Conservation (phyloP, 148 eudicot genomes). For the Hydrangea macrophylla region DNA sequence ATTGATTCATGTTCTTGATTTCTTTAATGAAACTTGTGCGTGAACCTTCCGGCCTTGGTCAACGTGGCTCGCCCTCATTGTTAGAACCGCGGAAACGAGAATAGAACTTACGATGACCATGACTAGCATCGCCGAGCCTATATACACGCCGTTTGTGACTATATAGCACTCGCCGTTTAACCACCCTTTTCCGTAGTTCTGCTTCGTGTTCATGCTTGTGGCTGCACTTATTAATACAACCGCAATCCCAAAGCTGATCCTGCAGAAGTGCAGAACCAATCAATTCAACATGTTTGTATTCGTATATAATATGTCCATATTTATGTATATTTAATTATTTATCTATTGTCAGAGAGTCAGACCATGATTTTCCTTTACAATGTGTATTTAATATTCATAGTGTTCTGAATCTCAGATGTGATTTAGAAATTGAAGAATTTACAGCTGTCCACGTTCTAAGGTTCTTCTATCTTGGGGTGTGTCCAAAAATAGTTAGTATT, state of each 20-base stretch:
- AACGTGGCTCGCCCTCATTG: constrained; percentile 20
- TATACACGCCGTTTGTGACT: constrained; percentile 61
- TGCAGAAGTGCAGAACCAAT: constrained; percentile 42
- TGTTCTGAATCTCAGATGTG: background rate
- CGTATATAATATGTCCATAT: background rate
- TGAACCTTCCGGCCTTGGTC: constrained; percentile 18
- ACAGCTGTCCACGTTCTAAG: constrained; percentile 19
- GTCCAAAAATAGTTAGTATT: background rate
- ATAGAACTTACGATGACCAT: constrained; percentile 41
- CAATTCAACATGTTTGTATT: background rate
- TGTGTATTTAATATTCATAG: no score
- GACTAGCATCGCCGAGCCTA: constrained; percentile 43
- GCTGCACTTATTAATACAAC: constrained; percentile 33
- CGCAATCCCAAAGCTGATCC: constrained; percentile 52
- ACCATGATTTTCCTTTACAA: no score
- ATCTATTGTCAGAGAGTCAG: background rate
- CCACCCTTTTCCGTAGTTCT: constrained; percentile 71
- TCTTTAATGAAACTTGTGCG: constrained; percentile 22
- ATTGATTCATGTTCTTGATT: background rate
- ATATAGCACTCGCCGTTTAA: constrained; percentile 65
- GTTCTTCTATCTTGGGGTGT: background rate
- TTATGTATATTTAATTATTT: background rate
- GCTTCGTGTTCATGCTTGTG: constrained; percentile 64
- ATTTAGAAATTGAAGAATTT: background rate
- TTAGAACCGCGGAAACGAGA: constrained; percentile 17